Base-by-base conservation (phyloP, 768 basidiomycete species). In the Guyanaporus albipodus region DNA sequence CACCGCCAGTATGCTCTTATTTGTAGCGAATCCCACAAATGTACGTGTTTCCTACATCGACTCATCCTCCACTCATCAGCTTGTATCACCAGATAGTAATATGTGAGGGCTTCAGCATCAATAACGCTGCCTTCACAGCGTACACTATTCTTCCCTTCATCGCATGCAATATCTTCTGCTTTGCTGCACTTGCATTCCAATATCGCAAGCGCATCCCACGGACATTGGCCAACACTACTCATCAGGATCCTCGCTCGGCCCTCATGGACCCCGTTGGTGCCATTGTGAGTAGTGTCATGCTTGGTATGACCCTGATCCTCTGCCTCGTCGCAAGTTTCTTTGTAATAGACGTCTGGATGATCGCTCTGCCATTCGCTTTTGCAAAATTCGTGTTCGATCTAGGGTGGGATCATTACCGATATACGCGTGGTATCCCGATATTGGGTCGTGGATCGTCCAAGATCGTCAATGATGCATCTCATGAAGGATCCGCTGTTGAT, bases 61-160 rank as follows among this genome's bases (percentile, higher is more conserved):
- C 27, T 28, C 8, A 11, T 28, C 27, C 27, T 11, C 12, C 27
- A 11, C 27, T 28, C 8, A 28, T n/a, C n/a, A n/a, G 12, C 8
- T 18, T n/a, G 21, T 42, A 11, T n/a, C 32, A 8, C 31, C 41
- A 66, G 64, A 62, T 96, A 19, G 87, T 98, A 38, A 81, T 96
- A 19, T 87, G 90, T 41, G 91, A 90, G 42, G 89, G 91, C 0
- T 92, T 96, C 61, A 60, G 71, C 5, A 74, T 95, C 36, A 83
- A 86, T 38, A 88, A 89, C 53, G 77, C 79, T 9, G 79, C 80
- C 0, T 93, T 86, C 67, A 88, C 87, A 0, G 86, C 85, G 0
- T 91, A 92, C 67, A 80, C 86, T 11, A 84, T 89, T 39, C 70
- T 94, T 9, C 91, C 92, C 0, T 87, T 91, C 56, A 60, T 94